Base-by-base conservation (phyloP, 1,139 yeast species). In the Taphrina populina region DNA sequence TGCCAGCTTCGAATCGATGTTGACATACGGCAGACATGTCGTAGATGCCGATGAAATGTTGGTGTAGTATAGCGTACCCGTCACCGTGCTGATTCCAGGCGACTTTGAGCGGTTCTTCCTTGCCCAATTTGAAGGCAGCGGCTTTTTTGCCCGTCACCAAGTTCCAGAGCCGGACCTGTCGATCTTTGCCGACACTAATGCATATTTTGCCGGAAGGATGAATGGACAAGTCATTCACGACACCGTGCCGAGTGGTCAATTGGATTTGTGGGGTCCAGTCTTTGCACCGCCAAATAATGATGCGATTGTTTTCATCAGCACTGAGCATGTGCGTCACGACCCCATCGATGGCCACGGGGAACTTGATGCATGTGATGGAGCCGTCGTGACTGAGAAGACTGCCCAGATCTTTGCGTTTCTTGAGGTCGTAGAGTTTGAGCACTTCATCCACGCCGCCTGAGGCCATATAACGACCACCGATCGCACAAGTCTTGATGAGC, bases 111-210 rank as follows among this genome's bases (percentile, higher is more conserved):
- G 47, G 47, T 27, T 52, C 56, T 17, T 29, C 56, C n/a, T 32
- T 27, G 26, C 33, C 43, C 15, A 52, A 29, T 11, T 84, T 88
- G 67, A 88, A 73, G 7, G 80, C 76, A 1, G 95, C 90, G 4
- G 98, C 97, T 71, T 88, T 90, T 67, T 87, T 86, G n/a, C 88
- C 95, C 2, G 97, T 90, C 97, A 92, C 88, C 64, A 94, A 74
- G 67, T 92, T 92, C 98, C 98, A 92, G 60, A 92, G 75, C 65
- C 94, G 76, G 35, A 94, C 76, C 7, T 95, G 84, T 61, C 79
- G 79, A 70, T 92, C 98, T 40, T 79, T 81, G 51, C 95, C 87
- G 4, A 88, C 95, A 58, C 95, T 84, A 30, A 94, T 80, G 6
- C 96, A 96, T 55, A 92, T 82, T 70, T 88, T 79, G 15, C 95